These are phyloP conservation scores for Cytospora schulzeri DNA, from an alignment of 2,329 filamentous ascomycete genomes.

Conservation along the genomic window DNA sequence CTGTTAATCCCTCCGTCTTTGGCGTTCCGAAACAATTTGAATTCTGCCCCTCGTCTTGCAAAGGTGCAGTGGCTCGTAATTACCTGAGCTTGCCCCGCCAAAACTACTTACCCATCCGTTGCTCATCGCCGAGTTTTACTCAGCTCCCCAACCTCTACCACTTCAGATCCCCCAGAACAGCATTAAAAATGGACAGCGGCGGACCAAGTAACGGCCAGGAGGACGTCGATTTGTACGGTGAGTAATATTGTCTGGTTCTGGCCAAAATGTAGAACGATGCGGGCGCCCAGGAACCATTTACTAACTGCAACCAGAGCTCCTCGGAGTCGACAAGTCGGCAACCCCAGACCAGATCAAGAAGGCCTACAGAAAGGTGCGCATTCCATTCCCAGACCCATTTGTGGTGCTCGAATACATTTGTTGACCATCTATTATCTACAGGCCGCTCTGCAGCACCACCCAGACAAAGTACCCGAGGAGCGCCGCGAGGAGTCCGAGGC, in stretches of 20 bases:
- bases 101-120: slow-evolving; percentile 18
- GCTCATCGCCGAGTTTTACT: slow-evolving; percentile 3
- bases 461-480: slow-evolving; percentile 90
- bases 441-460: slow-evolving; percentile 86
- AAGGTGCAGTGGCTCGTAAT: neutral
- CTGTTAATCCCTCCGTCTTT: neutral
- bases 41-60: neutral
- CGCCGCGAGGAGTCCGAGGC: slow-evolving; percentile 83
- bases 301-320: slow-evolving; percentile 61
- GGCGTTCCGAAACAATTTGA: neutral
- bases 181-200: slow-evolving; percentile 32
- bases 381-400: neutral
- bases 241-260: slow-evolving; percentile 23
- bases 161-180: neutral
- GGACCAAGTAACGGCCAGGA: slow-evolving; percentile 37
- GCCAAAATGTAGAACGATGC: neutral
- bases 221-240: slow-evolving; percentile 62
- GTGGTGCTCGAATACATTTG: slow-evolving; percentile 11
- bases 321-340: slow-evolving; percentile 73
- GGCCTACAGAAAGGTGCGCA: slow-evolving; percentile 85
- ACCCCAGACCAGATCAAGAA: slow-evolving; percentile 86
- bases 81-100: slow-evolving; percentile 20
- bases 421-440: slow-evolving; percentile 40
- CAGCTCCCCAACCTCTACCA: neutral
- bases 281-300: neutral